Percentiles rank a stretch among this genome's conserved stretches.
phyloP scores from a whole-genome alignment of 768 basidiomycete genomes.

The Peribolospora kevripleyi region DNA sequence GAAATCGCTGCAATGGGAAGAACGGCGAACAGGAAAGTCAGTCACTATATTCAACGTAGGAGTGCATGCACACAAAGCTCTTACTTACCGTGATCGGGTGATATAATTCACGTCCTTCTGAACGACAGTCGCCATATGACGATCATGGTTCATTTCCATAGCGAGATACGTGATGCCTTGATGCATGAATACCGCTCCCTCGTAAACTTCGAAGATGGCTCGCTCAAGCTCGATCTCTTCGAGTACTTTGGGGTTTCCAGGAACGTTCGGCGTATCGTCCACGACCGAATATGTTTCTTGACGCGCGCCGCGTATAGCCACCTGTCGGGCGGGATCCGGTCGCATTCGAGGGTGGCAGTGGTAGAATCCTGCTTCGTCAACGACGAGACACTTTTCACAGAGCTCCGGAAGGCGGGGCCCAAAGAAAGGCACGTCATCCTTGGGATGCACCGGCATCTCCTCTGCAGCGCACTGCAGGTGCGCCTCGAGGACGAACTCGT shows the following conservation, averaged over 20 bases:
- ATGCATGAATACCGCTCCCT: slow-evolving; percentile 74
- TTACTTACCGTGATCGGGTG: slow-evolving; percentile 37
- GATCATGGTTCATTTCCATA: slow-evolving; percentile 53
- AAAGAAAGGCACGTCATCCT: slow-evolving; percentile 45
- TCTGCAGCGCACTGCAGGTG: slow-evolving; percentile 70
- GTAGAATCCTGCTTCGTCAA: slow-evolving; percentile 68
- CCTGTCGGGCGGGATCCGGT: slow-evolving; percentile 46
- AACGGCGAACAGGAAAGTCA: neutral
- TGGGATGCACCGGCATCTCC: slow-evolving; percentile 49
- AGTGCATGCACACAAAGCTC: neutral
- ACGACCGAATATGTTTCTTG: slow-evolving; percentile 59
- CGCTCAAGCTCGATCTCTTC: slow-evolving; percentile 67
- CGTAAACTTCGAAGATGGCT: slow-evolving; percentile 62
- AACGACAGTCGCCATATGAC: slow-evolving; percentile 41
- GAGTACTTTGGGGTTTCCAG: slow-evolving; percentile 27
- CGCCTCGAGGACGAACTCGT: slow-evolving; percentile 48
- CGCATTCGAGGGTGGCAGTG: slow-evolving; percentile 55
- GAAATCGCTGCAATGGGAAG: slow-evolving; percentile 31
- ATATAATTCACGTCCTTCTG: slow-evolving; percentile 63
- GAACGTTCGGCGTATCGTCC: slow-evolving; percentile 28
- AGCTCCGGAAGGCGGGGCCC: slow-evolving; percentile 35
- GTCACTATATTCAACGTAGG: neutral
- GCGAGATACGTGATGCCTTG: slow-evolving; percentile 64
- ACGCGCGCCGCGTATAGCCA: slow-evolving; percentile 49
- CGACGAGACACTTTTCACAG: slow-evolving; percentile 35